Base-by-base conservation (phyloP, 371 early-diverging fungal species). In the Mucor indicus region DNA sequence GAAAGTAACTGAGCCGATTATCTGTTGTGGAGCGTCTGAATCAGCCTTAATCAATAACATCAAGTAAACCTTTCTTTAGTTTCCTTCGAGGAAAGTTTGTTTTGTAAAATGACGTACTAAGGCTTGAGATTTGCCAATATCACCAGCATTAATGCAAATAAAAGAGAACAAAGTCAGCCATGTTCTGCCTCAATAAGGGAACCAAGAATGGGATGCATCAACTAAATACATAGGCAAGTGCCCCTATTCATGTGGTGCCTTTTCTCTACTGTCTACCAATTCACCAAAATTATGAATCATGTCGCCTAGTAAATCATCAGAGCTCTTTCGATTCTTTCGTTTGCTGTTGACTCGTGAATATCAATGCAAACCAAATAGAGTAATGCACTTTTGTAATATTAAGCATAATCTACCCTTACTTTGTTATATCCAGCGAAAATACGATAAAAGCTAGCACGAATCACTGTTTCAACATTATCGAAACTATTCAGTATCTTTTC, bases 281-380 rank as follows among this genome's bases (percentile, higher is more conserved):
- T 97, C 96, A 46, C 98, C 98, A 88, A 98, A 98, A 78, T 97
- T 98, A 75, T 97, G 98, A 32, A 98, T 89, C 33, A 84, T 91
- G 38, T 96, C 96, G 22, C 96, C 94, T 16, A 98, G 69, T 33
- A 98, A 64, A 2, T 97, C 98, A 10, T 93, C 84, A 20, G 97
- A 10, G 98, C 97, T 38, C 97, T 82, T 61, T 88, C 87, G 9
- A 73, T 75, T 54, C 86, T 86, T 60, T 97, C 98, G 12, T 68
- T 69, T 0, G 33, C 20, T 4, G 82, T 69, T 48, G 98, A 60
- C 24, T 93, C 92, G 36, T 90, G 84, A 29, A 95, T 50, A 35
- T 87, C 79, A 15, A 96, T 84, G 42, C 95, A 97, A 1, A 95
- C 91, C 38, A 98, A 70, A 67, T 86, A 95, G 24, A 98, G 75